Conservation (phyloP, 306 rosid genomes). For the Cucurbita pepo region DNA sequence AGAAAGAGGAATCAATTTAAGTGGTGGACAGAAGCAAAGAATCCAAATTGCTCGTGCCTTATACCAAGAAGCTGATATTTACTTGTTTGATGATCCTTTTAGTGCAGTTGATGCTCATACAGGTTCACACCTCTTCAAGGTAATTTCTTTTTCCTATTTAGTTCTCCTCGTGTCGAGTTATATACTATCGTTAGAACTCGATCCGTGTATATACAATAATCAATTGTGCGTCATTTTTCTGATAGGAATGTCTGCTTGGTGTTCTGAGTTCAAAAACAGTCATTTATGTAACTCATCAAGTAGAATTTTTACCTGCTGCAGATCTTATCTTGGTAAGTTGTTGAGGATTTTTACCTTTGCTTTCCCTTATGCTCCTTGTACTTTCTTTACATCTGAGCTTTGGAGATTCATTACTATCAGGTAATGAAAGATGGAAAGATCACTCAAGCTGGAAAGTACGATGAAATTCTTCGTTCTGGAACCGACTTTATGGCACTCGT, state of each 20-base stretch:
- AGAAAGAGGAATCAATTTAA: slow-evolving; percentile 79
- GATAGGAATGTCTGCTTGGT: slow-evolving; percentile 72
- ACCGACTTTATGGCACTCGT: slow-evolving; percentile 73
- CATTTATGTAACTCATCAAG: slow-evolving; percentile 74
- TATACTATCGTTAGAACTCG: not conserved
- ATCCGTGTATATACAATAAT: not conserved
- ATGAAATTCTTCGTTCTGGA: slow-evolving; percentile 44
- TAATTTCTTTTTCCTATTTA: not conserved
- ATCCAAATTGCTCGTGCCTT: slow-evolving; percentile 73
- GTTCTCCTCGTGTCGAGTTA: not conserved
- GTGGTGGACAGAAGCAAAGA: slow-evolving; percentile 87
- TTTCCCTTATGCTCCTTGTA: not conserved
- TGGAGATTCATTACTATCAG: slow-evolving; percentile 16
- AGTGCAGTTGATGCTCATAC: slow-evolving; percentile 93
- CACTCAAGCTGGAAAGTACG: slow-evolving; percentile 59
- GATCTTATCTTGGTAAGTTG: slow-evolving; percentile 60
- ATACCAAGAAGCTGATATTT: slow-evolving; percentile 72
- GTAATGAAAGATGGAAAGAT: slow-evolving; percentile 78
- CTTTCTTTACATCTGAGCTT: not conserved
- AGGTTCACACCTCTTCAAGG: slow-evolving; percentile 81
- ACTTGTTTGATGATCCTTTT: slow-evolving; percentile 82
- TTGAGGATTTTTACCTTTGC: not conserved
- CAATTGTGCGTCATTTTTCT: not conserved
- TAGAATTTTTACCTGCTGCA: slow-evolving; percentile 78
- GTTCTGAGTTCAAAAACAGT: slow-evolving; percentile 60